These are phyloP conservation scores for Nelumbo lutea DNA, from an alignment of 164 flowering plant species.

Conservation along the genomic window DNA sequence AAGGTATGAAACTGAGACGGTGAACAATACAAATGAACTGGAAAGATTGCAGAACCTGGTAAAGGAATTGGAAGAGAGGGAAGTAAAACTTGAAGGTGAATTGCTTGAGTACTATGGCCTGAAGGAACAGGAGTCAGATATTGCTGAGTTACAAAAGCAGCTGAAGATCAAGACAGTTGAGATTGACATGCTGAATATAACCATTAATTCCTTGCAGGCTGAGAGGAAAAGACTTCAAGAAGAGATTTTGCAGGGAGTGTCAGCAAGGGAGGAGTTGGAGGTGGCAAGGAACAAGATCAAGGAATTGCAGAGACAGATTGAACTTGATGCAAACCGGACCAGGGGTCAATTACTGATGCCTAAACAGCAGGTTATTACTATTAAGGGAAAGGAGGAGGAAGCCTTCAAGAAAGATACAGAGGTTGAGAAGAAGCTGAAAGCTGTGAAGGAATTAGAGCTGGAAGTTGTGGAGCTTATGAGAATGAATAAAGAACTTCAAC, in stretches of 20 bases:
- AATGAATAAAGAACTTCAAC: constrained; percentile 85
- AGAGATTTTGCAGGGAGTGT: constrained; percentile 45
- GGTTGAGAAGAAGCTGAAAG: constrained; percentile 70
- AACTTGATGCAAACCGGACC: constrained; percentile 84
- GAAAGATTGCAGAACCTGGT: constrained; percentile 68
- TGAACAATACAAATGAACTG: constrained; percentile 49
- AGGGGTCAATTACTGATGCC: constrained; percentile 84
- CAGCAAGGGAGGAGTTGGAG: constrained; percentile 67
- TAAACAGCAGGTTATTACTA: constrained; percentile 77
- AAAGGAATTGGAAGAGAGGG: constrained; percentile 87
- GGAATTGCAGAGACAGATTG: constrained; percentile 91
- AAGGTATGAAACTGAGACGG: constrained; percentile 69
- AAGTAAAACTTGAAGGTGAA: constrained; percentile 92
- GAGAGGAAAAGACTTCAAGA: constrained; percentile 93
- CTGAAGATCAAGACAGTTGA: constrained; percentile 87
- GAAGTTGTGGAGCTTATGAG: constrained; percentile 85
- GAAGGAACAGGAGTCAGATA: constrained; percentile 84
- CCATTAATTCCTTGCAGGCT: constrained; percentile 72
- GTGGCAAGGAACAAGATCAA: constrained; percentile 75
- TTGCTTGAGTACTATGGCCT: constrained; percentile 89
- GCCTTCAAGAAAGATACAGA: constrained; percentile 71
- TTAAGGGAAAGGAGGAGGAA: constrained; percentile 77
- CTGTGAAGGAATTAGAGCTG: constrained; percentile 72
- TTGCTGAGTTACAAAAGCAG: constrained; percentile 75
- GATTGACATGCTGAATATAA: constrained; percentile 79